phyloP scores from a whole-genome alignment of 2,329 filamentous ascomycete species.

The Domatiomyces globalis region DNA sequence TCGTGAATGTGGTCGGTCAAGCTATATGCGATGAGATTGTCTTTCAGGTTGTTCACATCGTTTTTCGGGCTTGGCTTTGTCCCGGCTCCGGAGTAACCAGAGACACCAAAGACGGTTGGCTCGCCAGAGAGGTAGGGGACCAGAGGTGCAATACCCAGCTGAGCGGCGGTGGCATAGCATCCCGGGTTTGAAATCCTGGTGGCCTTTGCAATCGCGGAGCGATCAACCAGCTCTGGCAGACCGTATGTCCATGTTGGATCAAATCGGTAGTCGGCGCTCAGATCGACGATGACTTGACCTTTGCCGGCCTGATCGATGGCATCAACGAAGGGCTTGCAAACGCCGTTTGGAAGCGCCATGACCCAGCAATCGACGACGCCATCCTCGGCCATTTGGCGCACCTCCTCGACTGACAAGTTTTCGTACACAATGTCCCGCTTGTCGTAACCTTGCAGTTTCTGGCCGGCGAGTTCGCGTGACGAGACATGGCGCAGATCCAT shows the following conservation, averaged over 20 bases:
- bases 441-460: conserved; percentile 75
- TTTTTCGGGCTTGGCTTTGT: conserved; percentile 93
- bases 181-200: conserved; percentile 83
- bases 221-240: conserved; percentile 69
- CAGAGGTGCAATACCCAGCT: conserved; percentile 74
- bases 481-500: conserved; percentile 87
- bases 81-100: conserved; percentile 86
- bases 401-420: conserved; percentile 74
- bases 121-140: conserved; percentile 62
- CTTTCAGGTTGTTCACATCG: conserved; percentile 63
- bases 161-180: conserved; percentile 87
- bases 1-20: conserved; percentile 93
- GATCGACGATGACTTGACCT: conserved; percentile 70
- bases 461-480: conserved; percentile 77
- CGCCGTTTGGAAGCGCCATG: conserved; percentile 89
- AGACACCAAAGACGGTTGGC: conserved; percentile 78
- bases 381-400: conserved; percentile 67
- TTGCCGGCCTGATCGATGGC: conserved; percentile 60
- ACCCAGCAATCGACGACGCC: conserved; percentile 91
- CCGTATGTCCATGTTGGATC: conserved; percentile 76
- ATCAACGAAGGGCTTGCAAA: conserved; percentile 87
- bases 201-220: conserved; percentile 60
- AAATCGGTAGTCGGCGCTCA: conserved; percentile 95
- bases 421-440: conserved; percentile 90
- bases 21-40: conserved; percentile 85